Base-by-base conservation (phyloP, 2,329 filamentous ascomycete species). In the Pyrenophora graminea region DNA sequence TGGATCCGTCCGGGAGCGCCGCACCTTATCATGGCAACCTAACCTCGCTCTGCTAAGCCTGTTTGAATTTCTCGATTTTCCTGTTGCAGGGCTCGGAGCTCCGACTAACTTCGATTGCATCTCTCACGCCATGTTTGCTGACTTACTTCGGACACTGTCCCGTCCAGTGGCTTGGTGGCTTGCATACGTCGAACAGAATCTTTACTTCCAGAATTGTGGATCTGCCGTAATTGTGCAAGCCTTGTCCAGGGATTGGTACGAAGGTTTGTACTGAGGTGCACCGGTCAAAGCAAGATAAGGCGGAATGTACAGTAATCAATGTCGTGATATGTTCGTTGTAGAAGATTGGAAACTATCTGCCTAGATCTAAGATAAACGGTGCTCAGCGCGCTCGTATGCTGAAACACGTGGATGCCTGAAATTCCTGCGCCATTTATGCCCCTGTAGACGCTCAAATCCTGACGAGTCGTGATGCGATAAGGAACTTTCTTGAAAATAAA, bases 1-100 rank as follows among this genome's bases (percentile, higher is more conserved):
- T 25, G 1, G 27, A 30, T 48, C 31, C 39, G 30, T 18, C 37
- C 47, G 43, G 47, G 51, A 46, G 39, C 48, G 47, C 42, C 47
- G 47, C 51, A 46, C 46, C 40, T 45, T 51, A 40, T 40, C 51
- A 5, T 31, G 21, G 42, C 51, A 45, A 33, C 48, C 48, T 44
- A 44, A 25, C 33, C 36, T 40, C 32, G 17, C 13, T 37, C 38
- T 33, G 31, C 51, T 54, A 51, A 51, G 39, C 47, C 42, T 30
- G 27, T 54, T 43, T 41, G 34, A 39, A 48, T 27, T 31, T 32
- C 30, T 37, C 27, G 17, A 27, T 40, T 40, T 39, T 40, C 27
- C 30, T 48, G 39, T 30, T 33, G 43, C 40, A 48, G 39, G 49
- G 33, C 32, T 39, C 27, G 21, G 12, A 27, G 39, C 17, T 19